These are phyloP conservation scores for Ambrosiella beaveri DNA, from an alignment of 2,329 filamentous ascomycete genomes.

Conservation along the genomic window DNA sequence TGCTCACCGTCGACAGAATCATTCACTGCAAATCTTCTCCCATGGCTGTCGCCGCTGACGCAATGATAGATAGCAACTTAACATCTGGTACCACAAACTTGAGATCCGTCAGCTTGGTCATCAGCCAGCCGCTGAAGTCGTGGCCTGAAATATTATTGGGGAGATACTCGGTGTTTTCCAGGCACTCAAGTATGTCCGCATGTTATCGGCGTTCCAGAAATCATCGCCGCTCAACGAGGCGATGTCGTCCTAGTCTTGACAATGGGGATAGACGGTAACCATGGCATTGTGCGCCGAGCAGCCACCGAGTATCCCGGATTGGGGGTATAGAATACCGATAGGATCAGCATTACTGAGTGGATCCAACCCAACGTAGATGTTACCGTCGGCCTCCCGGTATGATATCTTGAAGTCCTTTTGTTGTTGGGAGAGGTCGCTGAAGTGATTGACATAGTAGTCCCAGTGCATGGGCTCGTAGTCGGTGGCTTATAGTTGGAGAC, in stretches of 20 bases:
- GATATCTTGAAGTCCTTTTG: slow-evolving; percentile 34
- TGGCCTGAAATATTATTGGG: slow-evolving; percentile 23
- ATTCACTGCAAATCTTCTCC: slow-evolving; percentile 15
- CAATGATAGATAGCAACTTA: slow-evolving; percentile 18
- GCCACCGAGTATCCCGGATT: slow-evolving; percentile 22
- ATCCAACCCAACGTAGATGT: slow-evolving; percentile 16
- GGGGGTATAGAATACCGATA: slow-evolving; percentile 25
- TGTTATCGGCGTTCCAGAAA: slow-evolving; percentile 24
- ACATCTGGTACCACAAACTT: slow-evolving; percentile 17
- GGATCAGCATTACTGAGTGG: slow-evolving; percentile 20
- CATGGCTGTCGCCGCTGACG: slow-evolving; percentile 17
- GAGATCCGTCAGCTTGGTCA: slow-evolving; percentile 13
- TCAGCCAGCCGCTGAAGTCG: slow-evolving; percentile 25
- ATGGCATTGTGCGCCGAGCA: slow-evolving; percentile 21
- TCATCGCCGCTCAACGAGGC: slow-evolving; percentile 25
- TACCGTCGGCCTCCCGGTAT: slow-evolving; percentile 22
- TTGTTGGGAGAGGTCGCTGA: slow-evolving; percentile 21
- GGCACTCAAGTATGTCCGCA: slow-evolving; percentile 23
- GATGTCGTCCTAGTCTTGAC: slow-evolving; percentile 24
- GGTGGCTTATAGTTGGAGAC: slow-evolving; percentile 16
- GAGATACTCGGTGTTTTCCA: slow-evolving; percentile 28
- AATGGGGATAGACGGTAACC: slow-evolving; percentile 18
- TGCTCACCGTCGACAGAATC: slow-evolving; percentile 15
- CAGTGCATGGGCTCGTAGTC: slow-evolving; percentile 23
- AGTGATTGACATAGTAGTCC: slow-evolving; percentile 47